A percentile compares a stretch with the other conserved stretches of the same genome.
phyloP scores from a whole-genome alignment of 768 basidiomycete genomes.

The Rhodotorula paludigena region DNA sequence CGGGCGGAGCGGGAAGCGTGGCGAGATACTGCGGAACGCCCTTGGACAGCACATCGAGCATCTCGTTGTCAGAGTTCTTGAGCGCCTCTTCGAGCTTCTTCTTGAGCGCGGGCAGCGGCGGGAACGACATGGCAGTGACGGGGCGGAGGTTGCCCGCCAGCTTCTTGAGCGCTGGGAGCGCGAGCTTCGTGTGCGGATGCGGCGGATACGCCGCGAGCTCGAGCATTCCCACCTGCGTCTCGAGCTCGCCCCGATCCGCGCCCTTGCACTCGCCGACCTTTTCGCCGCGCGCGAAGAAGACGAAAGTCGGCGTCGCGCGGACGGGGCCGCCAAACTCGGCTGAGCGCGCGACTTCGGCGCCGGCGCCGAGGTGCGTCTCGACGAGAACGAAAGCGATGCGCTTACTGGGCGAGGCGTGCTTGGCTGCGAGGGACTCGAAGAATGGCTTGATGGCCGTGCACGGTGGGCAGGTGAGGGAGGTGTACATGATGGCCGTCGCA shows the following conservation, averaged over 20 bases:
- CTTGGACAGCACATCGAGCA: slow-evolving; percentile 54
- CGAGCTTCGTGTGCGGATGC: slow-evolving; percentile 64
- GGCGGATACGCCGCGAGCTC: slow-evolving; percentile 74
- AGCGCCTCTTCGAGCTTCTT: slow-evolving; percentile 63
- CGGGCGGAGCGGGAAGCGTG: slow-evolving; percentile 5
- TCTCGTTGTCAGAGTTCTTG: slow-evolving; percentile 35
- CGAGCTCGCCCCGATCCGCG: slow-evolving; percentile 63
- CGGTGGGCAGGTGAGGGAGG: slow-evolving; percentile 67
- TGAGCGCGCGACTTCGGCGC: slow-evolving; percentile 59
- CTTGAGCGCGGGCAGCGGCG: slow-evolving; percentile 61
- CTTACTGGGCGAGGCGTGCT: slow-evolving; percentile 37
- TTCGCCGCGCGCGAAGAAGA: slow-evolving; percentile 73
- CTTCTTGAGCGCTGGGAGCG: slow-evolving; percentile 50
- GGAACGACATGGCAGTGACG: slow-evolving; percentile 69
- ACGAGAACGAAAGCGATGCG: slow-evolving; percentile 76
- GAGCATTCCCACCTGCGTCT: slow-evolving; percentile 67
- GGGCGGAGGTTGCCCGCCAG: slow-evolving; percentile 61
- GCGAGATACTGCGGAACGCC: slow-evolving; percentile 64
- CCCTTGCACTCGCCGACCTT: slow-evolving; percentile 71
- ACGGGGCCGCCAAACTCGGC: slow-evolving; percentile 50
- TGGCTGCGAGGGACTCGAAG: slow-evolving; percentile 68
- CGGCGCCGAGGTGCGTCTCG: slow-evolving; percentile 68
- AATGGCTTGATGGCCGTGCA: slow-evolving; percentile 78
- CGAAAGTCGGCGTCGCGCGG: slow-evolving; percentile 76
- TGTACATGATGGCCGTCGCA: slow-evolving; percentile 76